These are phyloP conservation scores for Globisporangium takayamanum DNA, from an alignment of 352 stramenopile genomes.

Conservation along the genomic window DNA sequence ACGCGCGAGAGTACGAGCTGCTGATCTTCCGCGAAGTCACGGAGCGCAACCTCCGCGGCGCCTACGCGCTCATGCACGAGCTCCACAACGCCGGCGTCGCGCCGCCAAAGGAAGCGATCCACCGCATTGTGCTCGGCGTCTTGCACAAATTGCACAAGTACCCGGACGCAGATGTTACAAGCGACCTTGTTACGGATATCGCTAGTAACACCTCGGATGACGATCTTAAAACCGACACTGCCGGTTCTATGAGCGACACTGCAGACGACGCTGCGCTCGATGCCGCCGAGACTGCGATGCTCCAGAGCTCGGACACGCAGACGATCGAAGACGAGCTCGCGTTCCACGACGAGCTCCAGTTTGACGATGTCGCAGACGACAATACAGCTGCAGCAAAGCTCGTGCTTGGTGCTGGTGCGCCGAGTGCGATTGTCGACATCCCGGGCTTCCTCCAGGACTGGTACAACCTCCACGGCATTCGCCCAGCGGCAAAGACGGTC, in stretches of 20 bases:
- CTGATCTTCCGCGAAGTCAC: conserved; percentile 61
- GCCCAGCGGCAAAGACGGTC: conserved; percentile 64
- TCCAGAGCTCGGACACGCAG: conserved; percentile 31
- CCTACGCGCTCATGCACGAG: conserved; percentile 63
- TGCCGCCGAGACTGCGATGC: conserved; percentile 16
- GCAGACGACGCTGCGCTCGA: conserved; percentile 23
- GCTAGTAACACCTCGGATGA: conserved; percentile 4
- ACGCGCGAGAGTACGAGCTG: conserved; percentile 50
- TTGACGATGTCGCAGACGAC: conserved; percentile 33
- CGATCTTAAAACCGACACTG: conserved; percentile 11
- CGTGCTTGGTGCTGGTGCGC: conserved; percentile 31
- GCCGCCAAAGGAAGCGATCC: conserved; percentile 58
- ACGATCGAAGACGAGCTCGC: conserved; percentile 45
- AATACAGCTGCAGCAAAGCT: conserved; percentile 11
- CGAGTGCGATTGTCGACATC: conserved; percentile 50
- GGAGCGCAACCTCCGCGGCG: conserved; percentile 36
- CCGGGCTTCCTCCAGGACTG: conserved; percentile 78
- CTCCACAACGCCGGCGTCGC: conserved; percentile 75
- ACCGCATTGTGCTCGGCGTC: conserved; percentile 59
- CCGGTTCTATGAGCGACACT: conserved; percentile 6
- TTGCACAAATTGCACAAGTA: conserved; percentile 34
- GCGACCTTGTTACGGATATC: neutral
- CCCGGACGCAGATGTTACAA: conserved; percentile 1
- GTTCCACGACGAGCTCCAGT: conserved; percentile 25
- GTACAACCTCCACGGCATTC: conserved; percentile 76